A percentile compares a stretch with the other conserved stretches of the same genome.
Conservation (phyloP, 192 early-diverging fungal species). For the Irineochytrium annulatum region DNA sequence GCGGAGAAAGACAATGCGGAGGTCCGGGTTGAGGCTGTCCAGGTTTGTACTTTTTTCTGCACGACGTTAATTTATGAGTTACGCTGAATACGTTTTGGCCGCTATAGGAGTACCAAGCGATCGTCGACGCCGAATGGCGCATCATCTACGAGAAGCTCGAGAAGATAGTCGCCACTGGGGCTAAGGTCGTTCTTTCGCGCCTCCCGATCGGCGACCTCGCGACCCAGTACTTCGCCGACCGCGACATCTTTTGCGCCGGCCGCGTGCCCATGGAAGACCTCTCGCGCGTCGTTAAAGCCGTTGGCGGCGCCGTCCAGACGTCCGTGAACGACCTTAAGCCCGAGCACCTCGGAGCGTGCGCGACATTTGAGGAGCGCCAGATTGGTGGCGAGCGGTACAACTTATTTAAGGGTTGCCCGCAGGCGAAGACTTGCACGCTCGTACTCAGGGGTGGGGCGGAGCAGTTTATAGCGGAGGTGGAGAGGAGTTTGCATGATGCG, state of each 20-base stretch:
- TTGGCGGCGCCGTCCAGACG: constrained; percentile 89
- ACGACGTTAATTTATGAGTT: not conserved
- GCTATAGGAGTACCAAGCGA: constrained; percentile 90
- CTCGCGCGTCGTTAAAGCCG: constrained; percentile 89
- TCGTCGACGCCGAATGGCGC: constrained; percentile 98
- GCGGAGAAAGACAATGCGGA: constrained; percentile 99
- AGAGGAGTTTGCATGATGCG: constrained; percentile 95
- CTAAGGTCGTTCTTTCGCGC: constrained; percentile 95
- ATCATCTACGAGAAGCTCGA: constrained; percentile 99
- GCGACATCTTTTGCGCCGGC: constrained; percentile 98
- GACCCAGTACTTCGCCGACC: constrained; percentile 99
- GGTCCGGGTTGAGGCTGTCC: constrained; percentile 91
- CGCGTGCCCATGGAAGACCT: constrained; percentile 92
- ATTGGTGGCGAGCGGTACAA: constrained; percentile 97
- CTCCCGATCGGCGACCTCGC: constrained; percentile 98
- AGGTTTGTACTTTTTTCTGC: constrained; percentile 20
- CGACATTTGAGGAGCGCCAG: constrained; percentile 90
- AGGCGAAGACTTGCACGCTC: constrained; percentile 93
- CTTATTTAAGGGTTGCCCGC: constrained; percentile 89
- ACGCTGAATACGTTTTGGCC: not conserved
- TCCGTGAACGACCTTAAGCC: constrained; percentile 80
- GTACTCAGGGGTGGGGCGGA: constrained; percentile 96
- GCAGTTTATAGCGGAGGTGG: constrained; percentile 99
- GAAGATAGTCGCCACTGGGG: constrained; percentile 89
- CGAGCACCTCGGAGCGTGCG: constrained; percentile 84